Base-by-base conservation (phyloP, 2,329 filamentous ascomycete genomes). In the Fusarium keratoplasticum region DNA sequence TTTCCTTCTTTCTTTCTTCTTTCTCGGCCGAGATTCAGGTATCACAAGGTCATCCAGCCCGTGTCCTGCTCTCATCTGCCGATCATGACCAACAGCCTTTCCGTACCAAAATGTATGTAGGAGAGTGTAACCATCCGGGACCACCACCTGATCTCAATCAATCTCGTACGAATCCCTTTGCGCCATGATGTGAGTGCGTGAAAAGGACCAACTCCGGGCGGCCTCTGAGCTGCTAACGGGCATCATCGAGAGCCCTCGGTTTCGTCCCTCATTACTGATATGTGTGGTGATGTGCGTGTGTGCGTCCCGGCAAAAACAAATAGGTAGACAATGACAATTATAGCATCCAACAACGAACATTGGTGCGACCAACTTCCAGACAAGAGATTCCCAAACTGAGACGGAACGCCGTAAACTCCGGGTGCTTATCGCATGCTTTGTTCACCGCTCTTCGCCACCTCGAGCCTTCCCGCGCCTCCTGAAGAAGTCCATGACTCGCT, bases 401-500 rank as follows among this genome's bases (percentile, higher is more conserved):
- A 74, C 67, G 61, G 52, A 73, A 75, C 74, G 71, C 75, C 76
- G 38, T 68, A 61, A 77, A 77, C 74, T 75, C 76, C 73, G 65
- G 64, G 61, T 76, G 66, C 69, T 68, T 62, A 61, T 60, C 52
- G 65, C 61, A 74, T 68, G 63, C 60, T 66, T 71, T 68, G 66
- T 66, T 80, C 73, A 89, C 85, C 87, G 87, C 77, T 87, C 84
- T 70, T 91, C 89, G 40, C 88, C 88, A 65, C 88, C 89, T 79
- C 93, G 88, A 76, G 92, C 94, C 84, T 93, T 95, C 65, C 94
- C 94, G 81, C 95, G 90, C 82, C 95, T 89, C 77, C 96, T 89
- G 87, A 99, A 99, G 83, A 98, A 98, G 84, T 99, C 96, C 95
- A 99, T 98, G 42, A 99, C 96, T 80, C 95, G 92, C 81, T 95